Conservation (phyloP, 2,329 filamentous ascomycete species). For the Calonectria hawksworthii region DNA sequence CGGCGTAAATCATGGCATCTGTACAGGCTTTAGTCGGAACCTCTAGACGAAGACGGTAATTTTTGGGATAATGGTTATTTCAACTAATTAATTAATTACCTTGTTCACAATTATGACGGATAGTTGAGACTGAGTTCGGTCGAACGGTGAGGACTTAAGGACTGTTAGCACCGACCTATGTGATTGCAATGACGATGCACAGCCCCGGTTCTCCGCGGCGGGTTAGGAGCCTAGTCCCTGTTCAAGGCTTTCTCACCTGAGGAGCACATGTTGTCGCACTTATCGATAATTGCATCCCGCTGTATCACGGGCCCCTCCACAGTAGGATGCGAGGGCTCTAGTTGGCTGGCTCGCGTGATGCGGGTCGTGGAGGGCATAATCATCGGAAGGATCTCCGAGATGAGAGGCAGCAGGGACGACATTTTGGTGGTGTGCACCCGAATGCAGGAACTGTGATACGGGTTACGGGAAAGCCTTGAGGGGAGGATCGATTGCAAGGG, state of each 20-base stretch:
- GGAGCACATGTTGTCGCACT: constrained; percentile 76
- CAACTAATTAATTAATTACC: constrained; percentile 55
- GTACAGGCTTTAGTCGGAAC: constrained; percentile 8
- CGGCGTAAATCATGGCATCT: constrained; percentile 79
- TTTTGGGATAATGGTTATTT: background rate
- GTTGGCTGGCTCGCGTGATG: constrained; percentile 64
- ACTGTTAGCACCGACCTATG: constrained; percentile 22
- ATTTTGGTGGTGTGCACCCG: constrained; percentile 49
- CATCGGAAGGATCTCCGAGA: constrained; percentile 72
- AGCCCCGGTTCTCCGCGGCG: background rate
- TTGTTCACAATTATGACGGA: constrained; percentile 80
- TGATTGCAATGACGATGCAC: background rate
- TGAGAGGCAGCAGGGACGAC: constrained; percentile 67
- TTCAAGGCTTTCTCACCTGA: constrained; percentile 63
- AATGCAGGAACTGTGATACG: background rate
- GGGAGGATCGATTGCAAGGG: constrained; percentile 6
- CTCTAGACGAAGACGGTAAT: background rate
- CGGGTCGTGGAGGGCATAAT: constrained; percentile 71
- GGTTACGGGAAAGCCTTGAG: background rate
- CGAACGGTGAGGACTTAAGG: constrained; percentile 72
- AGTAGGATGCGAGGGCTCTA: constrained; percentile 54
- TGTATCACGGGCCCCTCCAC: constrained; percentile 51
- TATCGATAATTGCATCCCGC: constrained; percentile 71
- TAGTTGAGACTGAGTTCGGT: constrained; percentile 71
- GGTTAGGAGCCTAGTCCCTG: background rate